Evolutionary conservation across 192 early-diverging fungal species (phyloP), one percentile per base, ranked within the genome.

Genomic region (Backusella tarrabulga): DNA sequence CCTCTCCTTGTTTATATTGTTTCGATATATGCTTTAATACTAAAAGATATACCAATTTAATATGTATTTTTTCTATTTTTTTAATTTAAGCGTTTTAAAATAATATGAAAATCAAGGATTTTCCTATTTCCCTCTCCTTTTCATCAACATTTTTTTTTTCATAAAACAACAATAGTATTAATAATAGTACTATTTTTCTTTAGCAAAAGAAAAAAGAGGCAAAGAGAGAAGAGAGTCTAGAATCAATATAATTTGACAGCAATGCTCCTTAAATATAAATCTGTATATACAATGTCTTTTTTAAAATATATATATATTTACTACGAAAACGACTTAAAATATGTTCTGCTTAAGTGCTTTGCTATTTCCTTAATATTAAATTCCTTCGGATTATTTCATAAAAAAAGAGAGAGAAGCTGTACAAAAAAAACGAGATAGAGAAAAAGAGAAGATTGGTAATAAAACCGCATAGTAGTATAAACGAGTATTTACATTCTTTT

Each of bases 231-330:
- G 14, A 56, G n/a, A n/a, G n/a, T 56, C n/a, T 56, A 56, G 52
- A 56, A 56, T 56, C 52, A 21, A 56, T 56, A 56, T 56, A 56
- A 56, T n/a, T 56, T 56, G n/a, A 56, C 54, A 56, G n/a, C 42
- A 44, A 44, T 44, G 14, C 42, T 44, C n/a, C 54, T 21, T 6
- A 56, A 54, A 54, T 54, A 54, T 54, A 54, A 54, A 54, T 21
- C 19, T 54, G 32, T 32, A 32, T 32, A 32, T 32, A 32, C 2
- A 32, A 32, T 32, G n/a, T 54, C 38, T 40, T 40, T 52, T n/a
- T 52, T 52, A 44, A 44, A 44, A 44, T 6, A 40, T 9, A 44
- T 17, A 44, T 56, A 54, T 56, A 12, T 56, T 26, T 56, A 23
- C 54, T 56, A 23, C n/a, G 17, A 23, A 56, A 56, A 56, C 54